Base-by-base conservation (phyloP, 164 flowering plant genomes). In the Akebia trifoliata region DNA sequence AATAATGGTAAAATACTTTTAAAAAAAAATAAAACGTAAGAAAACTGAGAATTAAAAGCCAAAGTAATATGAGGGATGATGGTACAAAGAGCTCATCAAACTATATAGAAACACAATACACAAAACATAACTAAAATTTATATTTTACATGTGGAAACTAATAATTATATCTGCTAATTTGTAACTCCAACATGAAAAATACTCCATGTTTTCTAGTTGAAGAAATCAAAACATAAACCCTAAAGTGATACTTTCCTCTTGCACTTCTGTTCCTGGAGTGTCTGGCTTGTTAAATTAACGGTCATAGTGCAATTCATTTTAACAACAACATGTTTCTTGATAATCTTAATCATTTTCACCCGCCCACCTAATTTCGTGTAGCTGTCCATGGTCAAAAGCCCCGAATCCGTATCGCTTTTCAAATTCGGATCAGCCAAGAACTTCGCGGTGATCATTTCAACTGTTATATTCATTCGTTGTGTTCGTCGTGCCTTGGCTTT, bases 251-350 rank as follows among this genome's bases (percentile, higher is more conserved):
- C 77, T 18, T 63, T 70, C 31, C 73, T 50, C 66, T 66, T 75
- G 67, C 94, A 89, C 18, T 69, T 67, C 70, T 71, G 77, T 0
- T 73, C 59, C 31, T 74, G 66, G 68, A 86, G 68, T 2, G 64
- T 54, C 52, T 25, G 61, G 43, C 72, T 72, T 0, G 77, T 40
- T 10, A 77, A 51, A 51, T 78, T 72, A 8, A 79, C 51, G 0
- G 69, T 56, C 20, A 81, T 24, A 17, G 70, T 69, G 63, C 96
- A 89, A 50, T 84, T 82, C 85, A 86, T 73, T 57, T 30, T 71
- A 54, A 86, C 84, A 12, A 50, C 65, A 3, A 78, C 74, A 60
- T 77, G 75, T 12, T 44, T 77, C 67, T 65, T 76, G 11, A 78
- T 48, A 7, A 82, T 38, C 30, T 51, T 58, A 28, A 81, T 9